Base-by-base conservation (phyloP, 1,139 yeast genomes). In the Meyerozyma smithsonii region DNA sequence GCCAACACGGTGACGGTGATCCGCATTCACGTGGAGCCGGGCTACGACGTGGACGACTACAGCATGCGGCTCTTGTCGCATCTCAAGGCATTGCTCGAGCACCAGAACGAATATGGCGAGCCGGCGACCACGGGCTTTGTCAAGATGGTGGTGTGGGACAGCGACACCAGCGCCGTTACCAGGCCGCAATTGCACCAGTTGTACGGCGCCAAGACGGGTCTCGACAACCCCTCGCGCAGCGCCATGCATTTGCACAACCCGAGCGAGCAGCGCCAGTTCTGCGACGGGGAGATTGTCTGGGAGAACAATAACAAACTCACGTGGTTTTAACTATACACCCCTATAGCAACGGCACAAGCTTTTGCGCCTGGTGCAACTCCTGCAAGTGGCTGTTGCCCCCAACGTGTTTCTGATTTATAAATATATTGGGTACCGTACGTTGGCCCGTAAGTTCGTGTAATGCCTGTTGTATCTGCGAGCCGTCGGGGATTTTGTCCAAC, bases 281-380 rank as follows among this genome's bases (percentile, higher is more conserved):
- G 40, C 21, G 48, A 28, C 11, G 33, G 50, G 2, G 50, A 61
- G 1, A 41, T 68, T 12, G 50, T 69, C 17, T 72, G 77, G 77
- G 76, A 66, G 46, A 64, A 63, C 33, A 72, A 72, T 46, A 66
- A 58, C 39, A 72, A 72, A 48, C 50, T 72, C 38, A 66, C 73
- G 4, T 72, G 77, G 77, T 71, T 69, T 46, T 72, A 51, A 48
- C n/a, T n/a, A n/a, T 28, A 8, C 14, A 15, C 15, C 14, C 23
- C 16, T 28, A 8, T 26, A 30, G 40, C 44, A 33, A 41, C 42
- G 7, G 69, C 64, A 15, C 17, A 17, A 40, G 47, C 36, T 49
- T 42, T n/a, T 49, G 50, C 19, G 35, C 14, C 10, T 28, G 20
- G 25, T 48, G 39, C 41, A 52, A 48, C 8, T 28, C 39, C 34